Evolutionary conservation across 495 filamentous ascomycete species (phyloP), one percentile per base, ranked within the genome.

Genomic region (Hypoxylon fragiforme): DNA sequence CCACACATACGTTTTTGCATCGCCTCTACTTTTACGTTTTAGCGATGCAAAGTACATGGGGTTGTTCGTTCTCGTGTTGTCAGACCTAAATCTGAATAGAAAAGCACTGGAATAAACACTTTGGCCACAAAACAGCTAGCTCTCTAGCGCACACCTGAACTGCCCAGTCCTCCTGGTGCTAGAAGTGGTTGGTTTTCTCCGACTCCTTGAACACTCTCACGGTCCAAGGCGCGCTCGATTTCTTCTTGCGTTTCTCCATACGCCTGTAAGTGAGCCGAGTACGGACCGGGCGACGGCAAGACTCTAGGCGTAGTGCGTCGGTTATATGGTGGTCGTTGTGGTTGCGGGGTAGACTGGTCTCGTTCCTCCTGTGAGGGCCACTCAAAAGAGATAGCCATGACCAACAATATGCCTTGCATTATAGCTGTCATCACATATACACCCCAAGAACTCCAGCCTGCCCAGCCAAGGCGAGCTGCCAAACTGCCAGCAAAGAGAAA

Each of bases 371-470:
- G 57, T 3, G 57, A 63, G 1, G 60, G 54, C 65, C 65, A 69
- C 66, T 95, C 88, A 65, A 90, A 98, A 50, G 79, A 81, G 35
- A 97, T 83, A 16, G 83, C 88, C 86, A 98, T 85, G 15, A 62
- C 76, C 42, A 98, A 73, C 44, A 98, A 70, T n/a, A 79, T 76
- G 15, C 90, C 95, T 69, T 98, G 94, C 72, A 97, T 77, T 47
- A 77, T 74, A 2, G 92, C 94, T 0, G 92, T 95, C 40, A 97
- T 77, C 35, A 95, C 74, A 63, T 88, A 90, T 21, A 96, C 84
- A 6, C 87, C 87, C 94, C 94, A 98, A 1, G 89, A 88, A 71
- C 95, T 97, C 94, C 94, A 98, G 9, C 90, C 92, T 15, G 81
- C 83, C 69, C 72, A 73, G 4, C 94, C 94, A 30, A 96, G 77